Conservation (phyloP, 83 land plant genomes). For the Diphasiastrum complanatum region DNA sequence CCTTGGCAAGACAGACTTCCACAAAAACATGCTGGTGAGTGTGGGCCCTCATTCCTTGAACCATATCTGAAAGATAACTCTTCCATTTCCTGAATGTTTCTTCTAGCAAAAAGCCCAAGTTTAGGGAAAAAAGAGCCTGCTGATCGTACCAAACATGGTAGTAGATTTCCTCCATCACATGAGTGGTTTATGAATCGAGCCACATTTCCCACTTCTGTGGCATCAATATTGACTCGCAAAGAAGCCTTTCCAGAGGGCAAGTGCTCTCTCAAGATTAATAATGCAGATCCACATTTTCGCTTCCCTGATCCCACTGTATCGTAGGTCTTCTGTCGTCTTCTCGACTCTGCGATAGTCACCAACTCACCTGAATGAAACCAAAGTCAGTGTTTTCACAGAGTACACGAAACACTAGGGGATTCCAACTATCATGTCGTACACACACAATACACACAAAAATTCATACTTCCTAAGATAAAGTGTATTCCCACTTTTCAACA, state of each 20-base stretch:
- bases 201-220: constrained; percentile 73
- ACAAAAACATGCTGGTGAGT: constrained; percentile 54
- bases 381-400: no score
- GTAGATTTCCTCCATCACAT: constrained; percentile 87
- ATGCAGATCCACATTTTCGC: constrained; percentile 36
- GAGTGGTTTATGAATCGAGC: constrained; percentile 90
- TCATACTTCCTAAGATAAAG: no score
- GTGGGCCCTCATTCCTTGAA: constrained; percentile 12
- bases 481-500: no score
- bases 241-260: constrained; percentile 82
- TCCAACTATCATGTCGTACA: no score
- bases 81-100: constrained; percentile 58
- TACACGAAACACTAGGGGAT: no score
- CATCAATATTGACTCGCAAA: constrained; percentile 78
- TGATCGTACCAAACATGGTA: constrained; percentile 42
- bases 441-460: no score
- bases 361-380: constrained; percentile 96
- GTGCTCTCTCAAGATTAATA: constrained; percentile 78
- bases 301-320: constrained; percentile 32
- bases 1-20: constrained; percentile 60
- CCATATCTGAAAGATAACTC: constrained; percentile 91
- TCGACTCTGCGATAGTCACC: constrained; percentile 65
- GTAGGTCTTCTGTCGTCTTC: constrained; percentile 48
- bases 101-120: constrained; percentile 68
- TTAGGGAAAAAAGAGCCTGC: constrained; percentile 70